A percentile compares a stretch with the other conserved stretches of the same genome.
Conservation (phyloP, 306 rosid species). For the Neltuma alba region DNA sequence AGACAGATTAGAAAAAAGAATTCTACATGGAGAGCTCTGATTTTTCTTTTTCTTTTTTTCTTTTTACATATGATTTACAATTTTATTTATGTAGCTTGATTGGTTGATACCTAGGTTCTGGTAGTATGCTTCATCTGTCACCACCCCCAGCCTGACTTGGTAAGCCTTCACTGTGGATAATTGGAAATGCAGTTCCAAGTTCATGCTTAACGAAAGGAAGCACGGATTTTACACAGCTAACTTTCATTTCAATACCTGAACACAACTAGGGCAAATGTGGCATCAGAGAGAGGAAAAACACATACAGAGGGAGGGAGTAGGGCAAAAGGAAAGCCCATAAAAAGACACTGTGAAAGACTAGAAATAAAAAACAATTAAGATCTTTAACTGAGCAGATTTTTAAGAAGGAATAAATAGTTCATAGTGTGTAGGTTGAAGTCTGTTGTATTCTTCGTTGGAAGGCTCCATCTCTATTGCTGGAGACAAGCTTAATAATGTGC, state of each 20-base stretch:
- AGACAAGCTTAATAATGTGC: neutral
- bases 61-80: neutral
- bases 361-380: neutral
- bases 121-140: neutral
- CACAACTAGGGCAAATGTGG: neutral
- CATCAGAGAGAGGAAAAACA: too few relatives aligned
- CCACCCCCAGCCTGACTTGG: neutral
- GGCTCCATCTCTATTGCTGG: neutral
- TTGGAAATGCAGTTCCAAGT: neutral
- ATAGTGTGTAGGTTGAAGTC: neutral
- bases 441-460: neutral
- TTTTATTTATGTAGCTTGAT: neutral
- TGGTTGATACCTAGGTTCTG: neutral
- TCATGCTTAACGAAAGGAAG: neutral
- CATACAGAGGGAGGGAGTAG: too few relatives aligned
- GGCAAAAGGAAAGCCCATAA: neutral
- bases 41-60: too few relatives aligned
- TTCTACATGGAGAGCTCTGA: neutral
- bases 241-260: neutral
- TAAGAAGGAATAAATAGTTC: neutral
- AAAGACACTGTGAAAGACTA: neutral
- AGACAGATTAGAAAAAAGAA: neutral
- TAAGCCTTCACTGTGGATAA: neutral
- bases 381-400: neutral
- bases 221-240: neutral